Evolutionary conservation across 352 stramenopile genomes (phyloP), one percentile per base, ranked within the genome.

Genomic region (Globisporangium apiculatum): DNA sequence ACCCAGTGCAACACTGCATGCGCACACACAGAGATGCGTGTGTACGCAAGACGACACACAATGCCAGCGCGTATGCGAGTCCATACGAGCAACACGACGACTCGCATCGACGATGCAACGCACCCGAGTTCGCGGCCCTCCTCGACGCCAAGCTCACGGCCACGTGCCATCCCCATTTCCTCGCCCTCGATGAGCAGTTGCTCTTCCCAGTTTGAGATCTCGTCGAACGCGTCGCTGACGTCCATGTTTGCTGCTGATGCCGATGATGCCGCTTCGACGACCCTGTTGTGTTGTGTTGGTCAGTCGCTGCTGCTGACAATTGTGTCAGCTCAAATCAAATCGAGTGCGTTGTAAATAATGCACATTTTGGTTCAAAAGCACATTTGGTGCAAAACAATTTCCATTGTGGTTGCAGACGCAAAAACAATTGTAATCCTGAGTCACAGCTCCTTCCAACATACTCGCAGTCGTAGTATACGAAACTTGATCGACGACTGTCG

Each of bases 121-220:
- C 49, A 93, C 74, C 83, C 83, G 6, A 94, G 71, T 56, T 82
- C 73, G n/a, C 71, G 72, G 31, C 83, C 83, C 75, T 94, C 83
- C 48, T 88, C 69, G 36, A 91, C 69, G 17, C 83, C 83, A 8
- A 87, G 64, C 57, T 80, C 64, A 9, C 76, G 67, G 0, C 83
- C 83, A 15, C 70, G 64, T 53, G 80, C 65, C 51, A 83, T 71
- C 24, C 76, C 81, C 57, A 88, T 51, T 54, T 80, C 72, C 50
- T 89, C 79, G 17, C 78, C 79, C 62, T 91, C 71, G 10, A 81
- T 79, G 24, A 91, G 72, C 47, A 83, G 65, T 53, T 80, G 69
- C 72, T 86, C 79, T 61, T 91, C 81, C 66, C 75, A 89, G 56
- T 71, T 68, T 9, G 69, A 80, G 68, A 89, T 87, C 50, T 81